Conservation (phyloP, 495 filamentous ascomycete species). For the Aspergillus campestris region DNA sequence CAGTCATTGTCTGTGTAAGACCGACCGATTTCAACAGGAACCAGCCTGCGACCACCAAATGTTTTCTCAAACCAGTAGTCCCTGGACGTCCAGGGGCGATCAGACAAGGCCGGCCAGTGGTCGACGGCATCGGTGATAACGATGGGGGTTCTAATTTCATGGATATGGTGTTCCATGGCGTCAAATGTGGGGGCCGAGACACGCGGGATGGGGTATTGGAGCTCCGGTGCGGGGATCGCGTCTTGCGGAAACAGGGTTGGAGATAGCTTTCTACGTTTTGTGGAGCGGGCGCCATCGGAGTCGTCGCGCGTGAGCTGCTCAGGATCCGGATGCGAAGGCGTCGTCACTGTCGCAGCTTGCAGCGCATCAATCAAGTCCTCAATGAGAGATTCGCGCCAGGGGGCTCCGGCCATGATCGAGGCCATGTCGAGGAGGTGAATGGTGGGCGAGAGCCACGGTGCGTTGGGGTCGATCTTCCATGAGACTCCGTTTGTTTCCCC, state of each 20-base stretch:
- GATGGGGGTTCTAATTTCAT: slow-evolving; percentile 47
- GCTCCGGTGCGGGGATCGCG: slow-evolving; percentile 19
- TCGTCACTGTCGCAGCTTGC: slow-evolving; percentile 14
- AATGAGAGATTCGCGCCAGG: slow-evolving; percentile 53
- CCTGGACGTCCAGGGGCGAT: slow-evolving; percentile 60
- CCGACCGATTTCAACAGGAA: slow-evolving; percentile 84
- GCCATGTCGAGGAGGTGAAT: slow-evolving; percentile 67
- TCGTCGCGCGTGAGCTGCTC: slow-evolving; percentile 3
- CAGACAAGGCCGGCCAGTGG: slow-evolving; percentile 73
- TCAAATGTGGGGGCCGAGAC: slow-evolving; percentile 43
- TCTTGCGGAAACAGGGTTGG: slow-evolving; percentile 35
- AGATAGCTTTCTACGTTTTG: slow-evolving; percentile 29
- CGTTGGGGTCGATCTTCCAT: slow-evolving; percentile 6
- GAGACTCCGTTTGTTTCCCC: not conserved
- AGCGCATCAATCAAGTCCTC: slow-evolving; percentile 31
- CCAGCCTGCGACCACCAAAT: slow-evolving; percentile 64
- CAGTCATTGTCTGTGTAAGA: slow-evolving; percentile 82
- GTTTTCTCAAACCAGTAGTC: slow-evolving; percentile 70
- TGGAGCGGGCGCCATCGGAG: slow-evolving; percentile 10
- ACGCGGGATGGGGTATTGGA: slow-evolving; percentile 30
- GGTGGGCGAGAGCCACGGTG: slow-evolving; percentile 33
- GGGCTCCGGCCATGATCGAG: slow-evolving; percentile 72
- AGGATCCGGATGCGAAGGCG: not conserved
- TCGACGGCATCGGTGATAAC: slow-evolving; percentile 56
- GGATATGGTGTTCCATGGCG: slow-evolving; percentile 57